Evolutionary conservation across 305 asterid species (phyloP), one percentile per base, ranked within the genome.

Genomic region (Stenogyne calaminthoides): DNA sequence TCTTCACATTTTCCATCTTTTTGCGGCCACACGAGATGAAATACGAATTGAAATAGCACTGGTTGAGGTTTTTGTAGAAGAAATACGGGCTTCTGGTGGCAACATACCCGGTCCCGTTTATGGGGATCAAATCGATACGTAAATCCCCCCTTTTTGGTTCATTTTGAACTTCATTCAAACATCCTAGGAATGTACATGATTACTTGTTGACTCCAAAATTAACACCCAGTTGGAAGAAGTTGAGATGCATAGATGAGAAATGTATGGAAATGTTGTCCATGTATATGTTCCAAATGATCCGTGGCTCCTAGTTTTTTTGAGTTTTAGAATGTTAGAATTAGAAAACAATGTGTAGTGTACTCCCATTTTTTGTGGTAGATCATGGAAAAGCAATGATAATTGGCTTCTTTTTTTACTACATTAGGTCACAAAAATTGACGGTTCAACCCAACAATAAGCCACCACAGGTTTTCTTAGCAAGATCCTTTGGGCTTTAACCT

Each of bases 141-240:
- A 25, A 7, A 6, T 20, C 12, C 64, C 29, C 44, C 6, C 8
- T 9, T 63, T 59, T 60, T 65, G 65, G 46, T 37, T 6, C 16
- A n/a, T 42, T 36, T 40, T 27, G 56, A 20, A 42, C 3, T 55
- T 10, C n/a, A n/a, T 55, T 10, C 34, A 27, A 19, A 29, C 64
- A 56, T 47, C 57, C 18, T 62, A 20, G 25, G 63, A 47, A 46
- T 64, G 74, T 70, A 64, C 64, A 76, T 76, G 76, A 25, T 51
- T 11, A 34, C 69, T 29, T n/a, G 56, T 42, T 19, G 58, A 57
- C 46, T 29, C n/a, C 32, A 19, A n/a, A 54, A 25, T 29, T 34
- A 56, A 56, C 61, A 16, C 20, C 8, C 37, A 3, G 9, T 16
- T 11, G 15, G 22, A 19, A 27, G 46, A n/a, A 47, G 10, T 16